Base-by-base conservation (phyloP, 2,329 filamentous ascomycete species). In the Monilinia aucupariae region DNA sequence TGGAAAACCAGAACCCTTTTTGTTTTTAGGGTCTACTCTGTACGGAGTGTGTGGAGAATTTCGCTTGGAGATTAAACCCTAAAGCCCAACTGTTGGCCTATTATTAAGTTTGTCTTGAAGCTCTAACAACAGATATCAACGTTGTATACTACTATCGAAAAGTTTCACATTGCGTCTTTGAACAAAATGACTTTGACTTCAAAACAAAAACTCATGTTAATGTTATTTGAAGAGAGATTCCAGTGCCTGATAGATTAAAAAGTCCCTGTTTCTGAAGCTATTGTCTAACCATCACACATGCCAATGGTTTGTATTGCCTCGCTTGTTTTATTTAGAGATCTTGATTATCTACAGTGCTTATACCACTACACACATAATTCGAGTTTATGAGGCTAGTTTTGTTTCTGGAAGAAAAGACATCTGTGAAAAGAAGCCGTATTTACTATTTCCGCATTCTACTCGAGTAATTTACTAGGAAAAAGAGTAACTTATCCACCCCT, bases 11-110 rank as follows among this genome's bases (percentile, higher is more conserved):
- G 30, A 47, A 47, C 41, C 17, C 6, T 43, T 22, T 32, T 22
- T 34, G 13, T 20, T 45, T 56, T 45, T 15, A 20, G 39, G 39
- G 39, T 45, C 20, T 27, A 32, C n/a, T n/a, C n/a, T n/a, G n/a
- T n/a, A n/a, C n/a, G n/a, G n/a, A n/a, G n/a, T n/a, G n/a, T 56
- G 53, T 56, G 53, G 53, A 56, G 39, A 45, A 5, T 22, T 9
- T 45, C 20, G 53, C 17, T 22, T 56, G 27, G 51, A 45, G 53
- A 56, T 45, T 56, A 22, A 45, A 47, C 17, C 13, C 20, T 7
- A 37, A 30, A 30, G 27, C 34, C 8, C n/a, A n/a, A n/a, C n/a
- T n/a, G n/a, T n/a, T n/a, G 34, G n/a, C n/a, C n/a, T n/a, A n/a
- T n/a, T n/a, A n/a, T 10, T 6, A 56, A 47, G 41, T 17, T 22